A percentile compares a stretch with the other conserved stretches of the same genome.
Evolutionary conservation across 768 basidiomycete genomes (phyloP).

Genomic region (Megacollybia marginata): DNA sequence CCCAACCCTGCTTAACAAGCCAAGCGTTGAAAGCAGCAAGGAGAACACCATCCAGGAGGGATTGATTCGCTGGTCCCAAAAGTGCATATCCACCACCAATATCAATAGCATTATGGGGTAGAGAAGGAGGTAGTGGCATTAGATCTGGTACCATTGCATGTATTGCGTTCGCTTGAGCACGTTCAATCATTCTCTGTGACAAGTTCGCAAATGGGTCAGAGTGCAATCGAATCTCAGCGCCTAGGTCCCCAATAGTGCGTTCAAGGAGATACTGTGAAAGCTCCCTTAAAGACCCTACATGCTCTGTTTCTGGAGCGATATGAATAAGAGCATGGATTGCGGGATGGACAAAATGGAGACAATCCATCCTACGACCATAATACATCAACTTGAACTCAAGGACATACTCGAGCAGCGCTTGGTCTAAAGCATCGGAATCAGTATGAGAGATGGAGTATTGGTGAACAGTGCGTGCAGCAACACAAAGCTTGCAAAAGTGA

Average conservation of each 20-base stretch:
- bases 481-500: slow-evolving; percentile 26
- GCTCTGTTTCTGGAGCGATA: slow-evolving; percentile 13
- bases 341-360: slow-evolving; percentile 23
- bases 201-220: slow-evolving; percentile 18
- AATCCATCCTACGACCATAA: slow-evolving; percentile 3
- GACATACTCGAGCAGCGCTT: slow-evolving; percentile 3
- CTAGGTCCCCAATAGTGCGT: slow-evolving; percentile 16
- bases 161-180: slow-evolving; percentile 17
- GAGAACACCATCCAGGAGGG: not conserved
- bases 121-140: not conserved
- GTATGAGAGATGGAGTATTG: slow-evolving; percentile 8
- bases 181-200: slow-evolving; percentile 8
- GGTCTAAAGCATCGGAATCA: not conserved
- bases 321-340: slow-evolving; percentile 25
- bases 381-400: slow-evolving; percentile 11
- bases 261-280: slow-evolving; percentile 26
- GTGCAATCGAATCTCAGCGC: slow-evolving; percentile 16
- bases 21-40: not conserved
- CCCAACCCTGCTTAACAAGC: too few species aligned
- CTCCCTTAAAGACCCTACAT: slow-evolving; percentile 12
- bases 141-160: slow-evolving; percentile 15
- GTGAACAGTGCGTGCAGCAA: slow-evolving; percentile 14
- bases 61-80: not conserved
- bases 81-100: slow-evolving; percentile 18
- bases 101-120: slow-evolving; percentile 6